phyloP scores from a whole-genome alignment of 2,329 filamentous ascomycete species.

The Trichoderma oligosporum region DNA sequence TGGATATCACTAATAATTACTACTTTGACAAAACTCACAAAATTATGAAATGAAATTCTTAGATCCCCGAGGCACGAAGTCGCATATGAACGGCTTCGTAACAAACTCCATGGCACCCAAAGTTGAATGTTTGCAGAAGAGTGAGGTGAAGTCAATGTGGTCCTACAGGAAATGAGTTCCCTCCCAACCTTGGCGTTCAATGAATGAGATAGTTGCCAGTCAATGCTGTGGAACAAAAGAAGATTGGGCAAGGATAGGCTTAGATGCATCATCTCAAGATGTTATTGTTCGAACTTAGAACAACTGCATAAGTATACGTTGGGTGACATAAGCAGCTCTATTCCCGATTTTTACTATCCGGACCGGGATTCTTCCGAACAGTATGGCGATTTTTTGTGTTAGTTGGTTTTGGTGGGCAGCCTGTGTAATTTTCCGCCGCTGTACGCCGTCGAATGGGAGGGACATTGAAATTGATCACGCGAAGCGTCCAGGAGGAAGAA shows the following conservation, averaged over 20 bases:
- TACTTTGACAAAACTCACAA: not conserved
- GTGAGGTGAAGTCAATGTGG: slow-evolving; percentile 14
- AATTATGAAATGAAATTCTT: not conserved
- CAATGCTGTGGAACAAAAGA: slow-evolving; percentile 13
- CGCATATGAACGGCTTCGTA: not conserved
- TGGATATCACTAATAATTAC: slow-evolving; percentile 15
- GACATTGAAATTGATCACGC: slow-evolving; percentile 13
- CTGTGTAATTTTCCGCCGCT: slow-evolving; percentile 22
- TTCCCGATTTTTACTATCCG: not conserved
- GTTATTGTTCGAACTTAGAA: not conserved
- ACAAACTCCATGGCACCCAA: not conserved
- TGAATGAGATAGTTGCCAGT: slow-evolving; percentile 2
- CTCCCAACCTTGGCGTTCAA: slow-evolving; percentile 8
- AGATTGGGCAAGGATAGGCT: slow-evolving; percentile 4
- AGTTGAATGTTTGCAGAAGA: not conserved
- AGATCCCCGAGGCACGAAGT: not conserved
- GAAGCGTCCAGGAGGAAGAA: slow-evolving; percentile 14
- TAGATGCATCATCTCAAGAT: slow-evolving; percentile 15
- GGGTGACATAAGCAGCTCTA: slow-evolving; percentile 7
- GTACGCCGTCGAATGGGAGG: too few species aligned
- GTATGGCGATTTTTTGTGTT: not conserved
- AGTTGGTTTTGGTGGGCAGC: slow-evolving; percentile 10
- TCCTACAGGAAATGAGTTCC: slow-evolving; percentile 8
- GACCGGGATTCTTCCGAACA: slow-evolving; percentile 23
- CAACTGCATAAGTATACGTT: too few species aligned